These are phyloP conservation scores for Sophora flavescens DNA, from an alignment of 306 rosid genomes.

Conservation along the genomic window DNA sequence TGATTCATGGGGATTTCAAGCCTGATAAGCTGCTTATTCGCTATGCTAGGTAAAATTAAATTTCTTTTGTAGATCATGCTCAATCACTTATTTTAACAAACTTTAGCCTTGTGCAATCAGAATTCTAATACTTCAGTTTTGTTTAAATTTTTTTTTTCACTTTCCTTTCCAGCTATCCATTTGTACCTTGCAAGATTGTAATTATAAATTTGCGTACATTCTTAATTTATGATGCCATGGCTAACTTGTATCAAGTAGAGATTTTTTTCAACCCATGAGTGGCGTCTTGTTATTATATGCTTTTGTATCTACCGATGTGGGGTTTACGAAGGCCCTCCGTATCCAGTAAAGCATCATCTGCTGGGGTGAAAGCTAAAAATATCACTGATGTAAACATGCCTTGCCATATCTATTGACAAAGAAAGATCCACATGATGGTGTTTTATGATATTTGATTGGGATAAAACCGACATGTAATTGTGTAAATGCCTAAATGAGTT, in stretches of 20 bases:
- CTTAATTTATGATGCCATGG: constrained; percentile 17
- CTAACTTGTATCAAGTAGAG: constrained; percentile 10
- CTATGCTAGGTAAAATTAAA: constrained; percentile 71
- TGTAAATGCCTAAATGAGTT: background rate
- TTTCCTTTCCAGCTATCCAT: constrained; percentile 10
- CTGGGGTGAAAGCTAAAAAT: constrained; percentile 29
- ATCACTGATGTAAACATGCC: constrained; percentile 9
- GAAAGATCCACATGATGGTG: constrained; percentile 17
- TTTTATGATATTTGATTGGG: constrained; percentile 27
- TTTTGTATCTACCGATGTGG: background rate
- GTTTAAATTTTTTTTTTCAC: background rate
- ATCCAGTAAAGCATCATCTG: constrained; percentile 27
- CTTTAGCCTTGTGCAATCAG: constrained; percentile 33
- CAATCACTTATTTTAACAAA: constrained; percentile 27
- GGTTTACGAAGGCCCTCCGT: constrained; percentile 25
- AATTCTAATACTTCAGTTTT: no score
- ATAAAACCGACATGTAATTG: constrained; percentile 41
- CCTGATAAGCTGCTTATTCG: constrained; percentile 95
- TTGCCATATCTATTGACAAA: constrained; percentile 9
- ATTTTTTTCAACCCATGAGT: constrained; percentile 9
- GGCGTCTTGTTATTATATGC: constrained; percentile 12
- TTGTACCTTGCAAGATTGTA: constrained; percentile 25
- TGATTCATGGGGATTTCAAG: constrained; percentile 98
- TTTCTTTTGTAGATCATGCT: constrained; percentile 42
- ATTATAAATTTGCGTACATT: constrained; percentile 29